Evolutionary conservation across 768 basidiomycete species (phyloP).

Genomic region (Gloeophyllum trabeum): DNA sequence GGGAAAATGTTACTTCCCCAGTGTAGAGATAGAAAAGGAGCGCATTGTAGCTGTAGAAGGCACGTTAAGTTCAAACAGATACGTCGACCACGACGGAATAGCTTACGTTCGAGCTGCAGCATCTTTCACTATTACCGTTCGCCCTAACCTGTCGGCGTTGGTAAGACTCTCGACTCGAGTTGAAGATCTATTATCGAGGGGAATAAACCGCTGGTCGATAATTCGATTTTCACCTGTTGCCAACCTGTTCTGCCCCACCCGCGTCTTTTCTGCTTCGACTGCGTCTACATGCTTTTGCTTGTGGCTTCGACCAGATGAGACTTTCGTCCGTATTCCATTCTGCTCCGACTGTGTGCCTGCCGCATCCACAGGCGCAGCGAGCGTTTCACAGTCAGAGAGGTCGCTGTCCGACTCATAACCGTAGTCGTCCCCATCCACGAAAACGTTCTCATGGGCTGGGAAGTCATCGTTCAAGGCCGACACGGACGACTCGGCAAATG

Average conservation of each 20-base stretch:
- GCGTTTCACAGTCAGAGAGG: conserved; percentile 1
- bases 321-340: background rate
- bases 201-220: too few relatives aligned
- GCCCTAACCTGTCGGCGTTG: background rate
- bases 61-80: background rate
- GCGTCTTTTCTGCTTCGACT: background rate
- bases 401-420: conserved; percentile 8
- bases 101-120: conserved; percentile 7
- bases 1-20: conserved; percentile 8
- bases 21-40: conserved; percentile 13
- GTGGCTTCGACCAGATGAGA: background rate
- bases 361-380: background rate
- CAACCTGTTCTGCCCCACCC: background rate
- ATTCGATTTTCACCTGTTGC: too few relatives aligned
- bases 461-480: background rate
- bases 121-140: conserved; percentile 1
- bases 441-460: background rate
- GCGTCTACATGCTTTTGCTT: background rate
- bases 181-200: background rate
- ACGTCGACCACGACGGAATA: background rate
- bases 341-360: background rate
- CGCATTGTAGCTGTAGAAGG: conserved; percentile 2
- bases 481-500: background rate
- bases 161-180: background rate
- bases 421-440: conserved; percentile 1